These are phyloP conservation scores for Sparassis latifolia DNA, from an alignment of 1,284 basidiomycete genomes.

Conservation along the genomic window DNA sequence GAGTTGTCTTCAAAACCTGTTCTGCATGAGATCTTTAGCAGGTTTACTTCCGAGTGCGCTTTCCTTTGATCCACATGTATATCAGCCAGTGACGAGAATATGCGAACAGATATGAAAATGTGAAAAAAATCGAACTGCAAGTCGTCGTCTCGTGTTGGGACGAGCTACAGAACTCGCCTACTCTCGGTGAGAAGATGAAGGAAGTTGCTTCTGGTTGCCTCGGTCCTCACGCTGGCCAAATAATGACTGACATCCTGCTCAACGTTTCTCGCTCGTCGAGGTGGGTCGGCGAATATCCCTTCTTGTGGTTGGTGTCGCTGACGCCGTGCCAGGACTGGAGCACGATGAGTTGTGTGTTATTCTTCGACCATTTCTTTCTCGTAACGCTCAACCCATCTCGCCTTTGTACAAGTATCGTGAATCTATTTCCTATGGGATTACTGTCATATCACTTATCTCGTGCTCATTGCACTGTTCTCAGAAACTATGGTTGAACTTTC, in stretches of 20 bases:
- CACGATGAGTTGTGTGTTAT: too few relatives aligned
- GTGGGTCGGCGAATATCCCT: too few relatives aligned
- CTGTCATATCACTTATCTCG: too few relatives aligned
- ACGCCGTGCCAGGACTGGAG: too few relatives aligned
- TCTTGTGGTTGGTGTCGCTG: too few relatives aligned
- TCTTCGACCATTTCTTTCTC: too few relatives aligned
- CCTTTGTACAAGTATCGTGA: too few relatives aligned
- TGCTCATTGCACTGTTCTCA: too few relatives aligned
- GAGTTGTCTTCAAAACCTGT: conserved; percentile 9
- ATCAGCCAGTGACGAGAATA: not conserved
- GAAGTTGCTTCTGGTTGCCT: conserved; percentile 6
- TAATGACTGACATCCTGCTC: conserved; percentile 2
- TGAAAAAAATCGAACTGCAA: conserved; percentile 7
- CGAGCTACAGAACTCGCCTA: conserved; percentile 1
- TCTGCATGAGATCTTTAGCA: conserved; percentile 13
- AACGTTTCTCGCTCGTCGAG: too few relatives aligned
- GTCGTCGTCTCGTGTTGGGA: conserved; percentile 6
- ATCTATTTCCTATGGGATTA: too few relatives aligned
- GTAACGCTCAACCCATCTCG: too few relatives aligned
- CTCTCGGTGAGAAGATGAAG: conserved; percentile 7
- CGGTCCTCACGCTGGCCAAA: conserved; percentile 3
- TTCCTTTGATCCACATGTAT: not conserved
- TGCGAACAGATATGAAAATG: conserved; percentile 3
- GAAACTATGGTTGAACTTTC: too few relatives aligned
- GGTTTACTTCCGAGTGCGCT: conserved; percentile 12